Evolutionary conservation across 2,329 filamentous ascomycete species (phyloP).

Genomic region (Furcasterigmium sp.): DNA sequence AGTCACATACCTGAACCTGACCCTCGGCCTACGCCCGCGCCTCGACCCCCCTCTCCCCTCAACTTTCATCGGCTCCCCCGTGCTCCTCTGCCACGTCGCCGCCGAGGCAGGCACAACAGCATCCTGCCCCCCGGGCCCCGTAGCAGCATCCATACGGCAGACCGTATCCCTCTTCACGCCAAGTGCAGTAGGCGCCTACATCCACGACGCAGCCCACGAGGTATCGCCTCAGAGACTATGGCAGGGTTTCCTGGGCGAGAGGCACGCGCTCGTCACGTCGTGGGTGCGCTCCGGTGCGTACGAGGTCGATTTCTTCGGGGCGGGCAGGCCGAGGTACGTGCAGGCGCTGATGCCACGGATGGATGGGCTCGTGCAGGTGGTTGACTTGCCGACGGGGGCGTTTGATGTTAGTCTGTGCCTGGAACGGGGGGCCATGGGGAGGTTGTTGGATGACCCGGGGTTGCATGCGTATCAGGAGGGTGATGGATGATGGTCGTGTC

Average conservation of each 20-base stretch:
- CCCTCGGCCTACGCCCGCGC: slow-evolving; percentile 32
- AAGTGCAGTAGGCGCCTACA: slow-evolving; percentile 27
- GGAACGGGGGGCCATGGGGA: slow-evolving; percentile 19
- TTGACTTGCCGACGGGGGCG: slow-evolving; percentile 26
- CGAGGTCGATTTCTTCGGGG: slow-evolving; percentile 33
- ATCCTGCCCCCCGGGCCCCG: slow-evolving; percentile 5
- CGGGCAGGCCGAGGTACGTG: slow-evolving; percentile 24
- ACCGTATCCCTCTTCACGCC: slow-evolving; percentile 29
- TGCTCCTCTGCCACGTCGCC: slow-evolving; percentile 30
- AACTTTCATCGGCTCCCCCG: slow-evolving; percentile 37
- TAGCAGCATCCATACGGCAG: slow-evolving; percentile 25
- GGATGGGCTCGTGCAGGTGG: slow-evolving; percentile 36
- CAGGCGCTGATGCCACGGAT: slow-evolving; percentile 33
- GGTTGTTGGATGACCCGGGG: slow-evolving; percentile 18
- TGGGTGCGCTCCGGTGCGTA: slow-evolving; percentile 33
- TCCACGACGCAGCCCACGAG: slow-evolving; percentile 38
- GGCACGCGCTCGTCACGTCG: slow-evolving; percentile 36
- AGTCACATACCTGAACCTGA: slow-evolving; percentile 34
- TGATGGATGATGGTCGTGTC: too few relatives aligned
- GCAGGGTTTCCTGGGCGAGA: slow-evolving; percentile 36
- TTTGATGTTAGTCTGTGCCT: slow-evolving; percentile 28
- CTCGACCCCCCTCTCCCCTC: slow-evolving; percentile 31
- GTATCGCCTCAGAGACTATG: slow-evolving; percentile 40
- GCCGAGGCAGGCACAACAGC: too few relatives aligned
- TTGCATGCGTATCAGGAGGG: slow-evolving; percentile 6